Percentiles rank a stretch among this genome's conserved stretches.
Conservation (phyloP, 305 asterid species). For the Coffea humblotiana region DNA sequence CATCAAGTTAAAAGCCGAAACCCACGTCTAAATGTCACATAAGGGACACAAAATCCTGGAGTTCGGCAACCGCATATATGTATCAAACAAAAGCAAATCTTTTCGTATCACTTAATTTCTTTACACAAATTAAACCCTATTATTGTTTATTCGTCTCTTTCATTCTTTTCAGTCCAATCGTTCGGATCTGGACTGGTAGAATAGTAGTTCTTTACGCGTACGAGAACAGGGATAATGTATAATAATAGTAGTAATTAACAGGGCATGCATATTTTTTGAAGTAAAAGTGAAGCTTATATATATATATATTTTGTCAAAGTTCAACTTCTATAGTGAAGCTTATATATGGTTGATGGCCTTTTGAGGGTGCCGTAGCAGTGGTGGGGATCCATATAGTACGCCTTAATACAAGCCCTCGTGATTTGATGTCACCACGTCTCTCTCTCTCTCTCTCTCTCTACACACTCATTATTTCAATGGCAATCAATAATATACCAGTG, state of each 20-base stretch:
- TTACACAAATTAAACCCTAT: slow-evolving; percentile 11
- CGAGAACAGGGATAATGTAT: background rate
- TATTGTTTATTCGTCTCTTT: slow-evolving; percentile 5
- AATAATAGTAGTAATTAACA: background rate
- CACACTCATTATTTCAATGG: background rate
- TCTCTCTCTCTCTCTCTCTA: background rate
- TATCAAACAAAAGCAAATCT: slow-evolving; percentile 2
- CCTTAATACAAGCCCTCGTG: slow-evolving; percentile 19
- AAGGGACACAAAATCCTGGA: slow-evolving; percentile 1
- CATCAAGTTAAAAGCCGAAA: slow-evolving; percentile 1
- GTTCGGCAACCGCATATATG: slow-evolving; percentile 19
- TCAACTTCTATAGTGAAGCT: background rate
- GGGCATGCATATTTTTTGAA: background rate
- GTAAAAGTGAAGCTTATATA: background rate
- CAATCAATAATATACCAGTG: background rate
- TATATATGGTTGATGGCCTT: background rate
- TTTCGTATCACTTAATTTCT: slow-evolving; percentile 4
- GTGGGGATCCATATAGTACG: slow-evolving; percentile 28
- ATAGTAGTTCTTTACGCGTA: background rate
- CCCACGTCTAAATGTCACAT: background rate
- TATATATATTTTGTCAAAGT: background rate
- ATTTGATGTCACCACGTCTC: slow-evolving; percentile 16
- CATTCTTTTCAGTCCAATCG: slow-evolving; percentile 8
- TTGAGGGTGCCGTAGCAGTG: slow-evolving; percentile 5
- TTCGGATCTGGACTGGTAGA: slow-evolving; percentile 12